Evolutionary conservation across 164 flowering plant species (phyloP).

Genomic region (Sextonia rubra): DNA sequence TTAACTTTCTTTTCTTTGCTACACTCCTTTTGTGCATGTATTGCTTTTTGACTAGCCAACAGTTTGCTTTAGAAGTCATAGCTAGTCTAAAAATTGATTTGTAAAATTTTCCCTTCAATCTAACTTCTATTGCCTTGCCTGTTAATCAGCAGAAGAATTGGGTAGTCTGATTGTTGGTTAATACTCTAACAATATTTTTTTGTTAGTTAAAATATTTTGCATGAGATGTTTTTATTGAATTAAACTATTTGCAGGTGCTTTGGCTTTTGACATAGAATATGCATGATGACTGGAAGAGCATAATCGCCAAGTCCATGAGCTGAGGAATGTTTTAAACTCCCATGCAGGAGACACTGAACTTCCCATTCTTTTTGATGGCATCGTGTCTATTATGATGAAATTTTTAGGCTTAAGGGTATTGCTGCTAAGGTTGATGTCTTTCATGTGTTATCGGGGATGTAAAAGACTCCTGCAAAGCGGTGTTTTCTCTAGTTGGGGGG

Average conservation of each 20-base stretch:
- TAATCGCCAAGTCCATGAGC: slow-evolving; percentile 59
- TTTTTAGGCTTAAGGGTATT: slow-evolving; percentile 62
- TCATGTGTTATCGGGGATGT: slow-evolving; percentile 87
- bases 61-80: too few relatives aligned
- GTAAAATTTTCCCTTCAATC: too few relatives aligned
- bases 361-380: slow-evolving; percentile 55
- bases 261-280: slow-evolving; percentile 83
- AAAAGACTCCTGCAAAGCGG: slow-evolving; percentile 94
- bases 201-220: too few relatives aligned
- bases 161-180: too few relatives aligned
- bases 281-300: slow-evolving; percentile 86
- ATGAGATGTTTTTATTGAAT: not conserved
- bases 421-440: slow-evolving; percentile 93
- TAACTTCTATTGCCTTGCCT: too few relatives aligned
- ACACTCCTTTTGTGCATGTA: too few relatives aligned
- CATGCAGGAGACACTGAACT: slow-evolving; percentile 80
- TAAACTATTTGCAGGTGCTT: slow-evolving; percentile 43
- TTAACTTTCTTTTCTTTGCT: too few relatives aligned
- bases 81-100: too few relatives aligned
- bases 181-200: too few relatives aligned
- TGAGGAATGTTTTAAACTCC: slow-evolving; percentile 72
- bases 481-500: slow-evolving; percentile 96
- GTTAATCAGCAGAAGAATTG: too few relatives aligned
- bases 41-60: too few relatives aligned
- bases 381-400: slow-evolving; percentile 52